Evolutionary conservation across 2,329 filamentous ascomycete species (phyloP), one percentile per base, ranked within the genome.

Genomic region (Cytospora mali): DNA sequence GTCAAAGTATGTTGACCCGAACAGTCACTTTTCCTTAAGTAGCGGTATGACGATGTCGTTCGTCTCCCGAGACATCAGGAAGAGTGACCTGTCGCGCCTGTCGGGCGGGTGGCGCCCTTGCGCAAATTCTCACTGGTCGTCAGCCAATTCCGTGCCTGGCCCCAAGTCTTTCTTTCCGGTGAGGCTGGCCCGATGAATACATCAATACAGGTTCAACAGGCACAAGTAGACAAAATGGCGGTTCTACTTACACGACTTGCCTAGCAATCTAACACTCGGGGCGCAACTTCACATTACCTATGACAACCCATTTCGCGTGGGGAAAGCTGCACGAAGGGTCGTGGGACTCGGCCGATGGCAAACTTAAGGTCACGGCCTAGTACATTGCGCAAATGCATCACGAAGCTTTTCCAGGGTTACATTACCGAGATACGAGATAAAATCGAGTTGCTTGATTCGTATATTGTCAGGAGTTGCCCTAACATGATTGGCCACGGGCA

Each of bases 191-290:
- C 11, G 50, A 10, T 6, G 27, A 52, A n/a, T 35, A 48, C 23
- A 27, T 21, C 48, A 49, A n/a, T 23, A 7, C 55, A 62, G 49
- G 27, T 48, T 33, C 54, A 35, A 60, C 56, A 28, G 14, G 52
- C 52, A 53, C 42, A 31, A 63, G 39, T 63, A 56, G 25, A 63
- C 33, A 51, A 50, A 31, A 50, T 51, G 29, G 23, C 28, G 21
- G 21, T 28, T 51, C 39, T 31, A 52, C 23, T 46, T n/a, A 51
- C 39, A 28, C 52, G 31, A 31, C 53, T 39, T 27, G 55, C 25
- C 25, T 25, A 29, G 25, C 39, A 33, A 33, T 27, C 28, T 39
- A 54, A 53, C 46, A 39, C 33, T 35, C 53, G 48, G 35, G 35
- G 50, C 39, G 42, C 51, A 29, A 35, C 46, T 31, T 35, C 51